Evolutionary conservation across 176 grass and related monocot genomes (phyloP).

Genomic region (Carex myosuroides): DNA sequence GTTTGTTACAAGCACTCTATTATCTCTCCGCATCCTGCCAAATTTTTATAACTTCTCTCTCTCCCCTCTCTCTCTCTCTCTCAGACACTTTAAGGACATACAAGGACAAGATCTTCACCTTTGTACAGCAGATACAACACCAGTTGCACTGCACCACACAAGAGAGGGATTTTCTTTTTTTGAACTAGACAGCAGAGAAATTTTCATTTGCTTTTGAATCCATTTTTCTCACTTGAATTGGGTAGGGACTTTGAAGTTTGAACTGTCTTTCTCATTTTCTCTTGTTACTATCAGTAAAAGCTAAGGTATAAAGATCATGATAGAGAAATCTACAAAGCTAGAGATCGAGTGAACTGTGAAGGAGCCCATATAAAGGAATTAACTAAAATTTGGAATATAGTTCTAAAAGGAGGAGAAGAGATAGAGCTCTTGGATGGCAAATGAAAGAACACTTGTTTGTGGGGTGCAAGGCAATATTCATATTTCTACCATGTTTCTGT

Average conservation of each 20-base stretch:
- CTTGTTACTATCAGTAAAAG: conserved; percentile 3
- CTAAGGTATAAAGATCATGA: conserved; percentile 5
- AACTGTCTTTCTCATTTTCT: neutral
- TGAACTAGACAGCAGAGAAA: conserved; percentile 27
- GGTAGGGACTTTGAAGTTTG: neutral
- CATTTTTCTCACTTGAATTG: no score
- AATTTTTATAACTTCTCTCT: conserved; percentile 21
- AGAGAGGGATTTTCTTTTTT: conserved; percentile 39
- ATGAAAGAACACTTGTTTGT: conserved; percentile 45
- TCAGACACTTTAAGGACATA: conserved; percentile 29
- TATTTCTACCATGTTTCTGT: conserved; percentile 52
- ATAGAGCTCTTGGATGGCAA: conserved; percentile 68
- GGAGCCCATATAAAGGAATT: neutral
- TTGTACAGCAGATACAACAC: conserved; percentile 68
- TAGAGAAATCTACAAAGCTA: conserved; percentile 2
- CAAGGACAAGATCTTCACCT: conserved; percentile 79
- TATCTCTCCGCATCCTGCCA: conserved; percentile 8
- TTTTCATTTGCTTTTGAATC: neutral
- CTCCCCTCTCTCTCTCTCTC: conserved; percentile 7
- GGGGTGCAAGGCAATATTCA: conserved; percentile 35
- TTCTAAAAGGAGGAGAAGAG: conserved; percentile 35
- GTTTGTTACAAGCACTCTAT: conserved; percentile 41
- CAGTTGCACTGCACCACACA: conserved; percentile 20
- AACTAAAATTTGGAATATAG: conserved; percentile 7
- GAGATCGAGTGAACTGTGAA: neutral